A percentile compares a stretch with the other conserved stretches of the same genome.
Conservation (phyloP, 495 filamentous ascomycete genomes). For the Penicillium salamii region DNA sequence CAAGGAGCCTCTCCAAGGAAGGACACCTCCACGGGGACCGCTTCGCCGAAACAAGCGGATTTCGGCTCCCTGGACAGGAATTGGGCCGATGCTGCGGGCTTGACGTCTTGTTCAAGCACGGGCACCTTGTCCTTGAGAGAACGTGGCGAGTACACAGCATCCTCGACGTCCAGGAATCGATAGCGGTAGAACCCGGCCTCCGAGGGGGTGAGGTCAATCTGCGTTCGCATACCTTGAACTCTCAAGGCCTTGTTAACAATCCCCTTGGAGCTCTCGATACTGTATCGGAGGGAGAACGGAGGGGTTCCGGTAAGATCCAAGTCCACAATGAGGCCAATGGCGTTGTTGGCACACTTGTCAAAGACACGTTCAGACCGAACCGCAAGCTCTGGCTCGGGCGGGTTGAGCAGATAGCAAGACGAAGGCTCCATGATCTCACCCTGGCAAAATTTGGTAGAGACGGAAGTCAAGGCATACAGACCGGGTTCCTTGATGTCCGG, state of each 20-base stretch:
- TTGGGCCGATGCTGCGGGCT: constrained; percentile 78
- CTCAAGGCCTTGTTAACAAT: constrained; percentile 46
- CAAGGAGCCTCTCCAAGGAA: constrained; percentile 82
- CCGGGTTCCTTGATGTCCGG: constrained; percentile 68
- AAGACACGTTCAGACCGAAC: constrained; percentile 75
- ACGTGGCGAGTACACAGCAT: constrained; percentile 66
- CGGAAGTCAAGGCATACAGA: constrained; percentile 75
- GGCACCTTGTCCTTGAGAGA: constrained; percentile 53
- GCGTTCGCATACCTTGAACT: constrained; percentile 66
- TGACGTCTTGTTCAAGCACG: constrained; percentile 80
- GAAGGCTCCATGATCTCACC: constrained; percentile 91
- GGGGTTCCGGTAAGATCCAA: constrained; percentile 87
- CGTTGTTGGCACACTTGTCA: constrained; percentile 91
- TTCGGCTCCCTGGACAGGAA: constrained; percentile 55
- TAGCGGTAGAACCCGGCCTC: constrained; percentile 85
- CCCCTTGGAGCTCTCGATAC: constrained; percentile 58
- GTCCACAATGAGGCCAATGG: constrained; percentile 83
- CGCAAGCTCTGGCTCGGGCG: constrained; percentile 76
- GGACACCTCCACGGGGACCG: constrained; percentile 65
- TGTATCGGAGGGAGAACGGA: constrained; percentile 76
- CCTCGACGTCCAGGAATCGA: constrained; percentile 73
- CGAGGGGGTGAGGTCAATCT: constrained; percentile 78
- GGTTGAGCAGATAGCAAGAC: constrained; percentile 84
- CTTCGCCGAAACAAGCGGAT: constrained; percentile 77
- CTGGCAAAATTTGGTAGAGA: constrained; percentile 74